Conservation (phyloP, 768 basidiomycete species). For the Myochromella boudieri region DNA sequence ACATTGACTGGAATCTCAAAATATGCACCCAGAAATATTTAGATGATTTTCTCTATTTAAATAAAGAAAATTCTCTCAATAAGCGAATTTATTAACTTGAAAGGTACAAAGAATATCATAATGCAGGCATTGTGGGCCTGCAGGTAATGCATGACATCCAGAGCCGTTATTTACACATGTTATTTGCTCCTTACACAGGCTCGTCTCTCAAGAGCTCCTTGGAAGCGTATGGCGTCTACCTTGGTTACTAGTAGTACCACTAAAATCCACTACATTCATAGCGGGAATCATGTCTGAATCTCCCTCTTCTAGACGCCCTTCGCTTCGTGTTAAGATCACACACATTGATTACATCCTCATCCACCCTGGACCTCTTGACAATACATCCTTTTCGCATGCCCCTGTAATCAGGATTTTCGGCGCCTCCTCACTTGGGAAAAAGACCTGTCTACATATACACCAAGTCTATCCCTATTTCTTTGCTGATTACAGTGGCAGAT, state of each 20-base stretch:
- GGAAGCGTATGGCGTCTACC: neutral
- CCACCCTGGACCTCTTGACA: conserved; percentile 64
- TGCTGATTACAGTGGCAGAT: conserved; percentile 72
- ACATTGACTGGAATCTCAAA: too few species aligned
- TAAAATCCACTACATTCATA: too few species aligned
- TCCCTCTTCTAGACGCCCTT: conserved; percentile 17
- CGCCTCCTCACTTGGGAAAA: conserved; percentile 70
- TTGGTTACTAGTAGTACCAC: too few species aligned
- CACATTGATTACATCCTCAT: conserved; percentile 67
- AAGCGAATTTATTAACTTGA: too few species aligned
- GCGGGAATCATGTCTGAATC: neutral
- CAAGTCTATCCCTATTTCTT: conserved; percentile 95
- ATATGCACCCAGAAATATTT: too few species aligned
- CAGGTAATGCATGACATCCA: neutral
- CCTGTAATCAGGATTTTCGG: conserved; percentile 90
- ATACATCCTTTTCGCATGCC: conserved; percentile 56
- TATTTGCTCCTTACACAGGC: neutral
- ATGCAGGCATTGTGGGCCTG: too few species aligned
- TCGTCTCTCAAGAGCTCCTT: neutral
- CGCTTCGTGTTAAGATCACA: conserved; percentile 44
- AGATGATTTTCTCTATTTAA: too few species aligned
- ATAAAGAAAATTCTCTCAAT: too few species aligned
- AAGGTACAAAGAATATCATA: too few species aligned
- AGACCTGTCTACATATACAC: conserved; percentile 87
- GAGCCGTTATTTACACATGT: neutral